These are phyloP conservation scores for Talaromyces atroroseus DNA, from an alignment of 2,329 filamentous ascomycete species.

Conservation along the genomic window DNA sequence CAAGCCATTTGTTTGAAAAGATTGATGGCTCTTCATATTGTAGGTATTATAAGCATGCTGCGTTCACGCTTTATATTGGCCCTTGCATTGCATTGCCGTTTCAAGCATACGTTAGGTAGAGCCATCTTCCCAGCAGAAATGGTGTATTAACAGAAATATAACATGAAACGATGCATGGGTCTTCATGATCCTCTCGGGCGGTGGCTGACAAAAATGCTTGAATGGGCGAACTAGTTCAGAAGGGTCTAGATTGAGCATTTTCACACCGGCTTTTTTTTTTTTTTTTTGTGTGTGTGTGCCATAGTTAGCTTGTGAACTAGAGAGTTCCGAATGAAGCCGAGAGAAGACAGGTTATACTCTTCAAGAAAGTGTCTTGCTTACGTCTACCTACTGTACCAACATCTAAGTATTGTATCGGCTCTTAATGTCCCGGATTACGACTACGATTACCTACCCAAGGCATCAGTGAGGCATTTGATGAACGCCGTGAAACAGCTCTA, in stretches of 20 bases:
- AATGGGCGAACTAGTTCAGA: background rate
- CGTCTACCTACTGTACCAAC: background rate
- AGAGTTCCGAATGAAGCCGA: background rate
- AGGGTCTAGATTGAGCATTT: background rate
- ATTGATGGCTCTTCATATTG: background rate
- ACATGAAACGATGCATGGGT: background rate
- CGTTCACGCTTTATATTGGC: background rate
- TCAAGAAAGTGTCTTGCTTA: background rate
- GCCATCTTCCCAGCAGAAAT: background rate
- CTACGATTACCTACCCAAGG: too few relatives aligned
- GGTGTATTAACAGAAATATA: background rate
- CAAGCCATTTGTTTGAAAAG: background rate
- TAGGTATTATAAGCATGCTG: background rate
- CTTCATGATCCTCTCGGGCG: background rate
- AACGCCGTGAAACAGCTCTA: too few relatives aligned
- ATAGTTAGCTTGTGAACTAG: too few relatives aligned
- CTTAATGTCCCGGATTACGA: too few relatives aligned
- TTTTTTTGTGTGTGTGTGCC: too few relatives aligned
- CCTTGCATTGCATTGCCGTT: background rate
- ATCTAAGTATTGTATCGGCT: too few relatives aligned
- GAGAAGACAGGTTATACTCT: background rate
- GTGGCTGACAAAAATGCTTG: background rate
- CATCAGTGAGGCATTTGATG: too few relatives aligned
- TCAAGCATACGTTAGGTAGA: background rate
- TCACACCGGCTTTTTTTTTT: background rate